These are phyloP conservation scores for Coemansia sp. DNA, from an alignment of 192 early-diverging fungal genomes.

Conservation along the genomic window DNA sequence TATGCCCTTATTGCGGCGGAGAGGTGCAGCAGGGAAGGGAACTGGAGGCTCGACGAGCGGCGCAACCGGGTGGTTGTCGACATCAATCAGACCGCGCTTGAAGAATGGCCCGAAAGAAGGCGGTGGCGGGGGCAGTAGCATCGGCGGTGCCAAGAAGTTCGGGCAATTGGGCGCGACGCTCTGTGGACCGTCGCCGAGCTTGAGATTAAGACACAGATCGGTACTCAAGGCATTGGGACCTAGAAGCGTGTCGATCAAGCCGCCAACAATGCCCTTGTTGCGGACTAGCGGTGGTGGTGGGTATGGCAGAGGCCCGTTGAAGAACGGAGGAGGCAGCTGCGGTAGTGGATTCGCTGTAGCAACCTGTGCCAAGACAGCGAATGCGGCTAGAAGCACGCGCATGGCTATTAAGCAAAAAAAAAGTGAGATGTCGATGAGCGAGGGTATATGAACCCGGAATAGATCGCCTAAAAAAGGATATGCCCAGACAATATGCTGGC, in stretches of 20 bases:
- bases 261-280: constrained; percentile 52
- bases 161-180: constrained; percentile 51
- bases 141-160: constrained; percentile 45
- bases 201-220: constrained; percentile 49
- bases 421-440: not conserved
- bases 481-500: not conserved
- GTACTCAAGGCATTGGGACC: constrained; percentile 45
- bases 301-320: constrained; percentile 24
- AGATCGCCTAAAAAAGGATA: not conserved
- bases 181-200: constrained; percentile 55
- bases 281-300: constrained; percentile 37
- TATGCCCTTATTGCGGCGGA: constrained; percentile 47
- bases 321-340: constrained; percentile 17
- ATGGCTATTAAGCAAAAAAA: constrained; percentile 14
- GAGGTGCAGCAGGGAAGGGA: constrained; percentile 34
- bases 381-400: constrained; percentile 52
- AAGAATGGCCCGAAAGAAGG: constrained; percentile 22
- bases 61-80: constrained; percentile 31
- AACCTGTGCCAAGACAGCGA: constrained; percentile 47
- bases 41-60: constrained; percentile 31
- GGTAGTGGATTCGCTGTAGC: constrained; percentile 36
- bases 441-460: not conserved
- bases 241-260: constrained; percentile 41
- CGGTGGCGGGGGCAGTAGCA: constrained; percentile 37
- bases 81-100: constrained; percentile 51